Conservation (phyloP, 805 yeast genomes). For the Lachancea meyersii region DNA sequence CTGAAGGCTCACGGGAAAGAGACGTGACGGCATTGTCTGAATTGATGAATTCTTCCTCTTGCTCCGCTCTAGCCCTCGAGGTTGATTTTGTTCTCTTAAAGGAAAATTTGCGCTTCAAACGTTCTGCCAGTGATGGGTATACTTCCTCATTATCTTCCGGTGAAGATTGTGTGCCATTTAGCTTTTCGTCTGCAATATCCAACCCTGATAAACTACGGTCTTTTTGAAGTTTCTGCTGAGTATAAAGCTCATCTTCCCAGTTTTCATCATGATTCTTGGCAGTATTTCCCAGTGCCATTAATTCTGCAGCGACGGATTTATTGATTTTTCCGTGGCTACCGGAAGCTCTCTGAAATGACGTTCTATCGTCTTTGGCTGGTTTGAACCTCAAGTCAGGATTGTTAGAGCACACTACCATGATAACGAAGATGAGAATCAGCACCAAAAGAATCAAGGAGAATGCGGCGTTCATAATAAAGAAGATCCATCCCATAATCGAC, state of each 20-base stretch:
- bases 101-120: conserved; percentile 21
- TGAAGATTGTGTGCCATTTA: conserved; percentile 9
- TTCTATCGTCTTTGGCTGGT: conserved; percentile 87
- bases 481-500: conserved; percentile 87
- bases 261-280: conserved; percentile 73
- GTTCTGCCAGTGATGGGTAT: conserved; percentile 20
- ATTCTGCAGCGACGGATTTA: conserved; percentile 40
- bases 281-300: conserved; percentile 71
- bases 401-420: conserved; percentile 61
- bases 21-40: conserved; percentile 4
- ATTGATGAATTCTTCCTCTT: background rate
- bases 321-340: conserved; percentile 31
- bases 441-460: conserved; percentile 70
- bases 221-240: conserved; percentile 17
- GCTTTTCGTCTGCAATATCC: conserved; percentile 10
- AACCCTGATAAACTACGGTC: conserved; percentile 8
- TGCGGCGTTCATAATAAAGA: conserved; percentile 84
- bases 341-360: conserved; percentile 63
- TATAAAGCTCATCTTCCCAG: conserved; percentile 61
- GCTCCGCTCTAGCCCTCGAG: background rate
- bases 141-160: conserved; percentile 13
- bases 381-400: conserved; percentile 86
- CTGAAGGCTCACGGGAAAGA: conserved; percentile 6
- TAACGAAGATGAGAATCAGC: conserved; percentile 59
- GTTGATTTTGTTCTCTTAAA: conserved; percentile 13